Evolutionary conservation across 2,329 filamentous ascomycete species (phyloP).

Genomic region (Passalora sequoiae): DNA sequence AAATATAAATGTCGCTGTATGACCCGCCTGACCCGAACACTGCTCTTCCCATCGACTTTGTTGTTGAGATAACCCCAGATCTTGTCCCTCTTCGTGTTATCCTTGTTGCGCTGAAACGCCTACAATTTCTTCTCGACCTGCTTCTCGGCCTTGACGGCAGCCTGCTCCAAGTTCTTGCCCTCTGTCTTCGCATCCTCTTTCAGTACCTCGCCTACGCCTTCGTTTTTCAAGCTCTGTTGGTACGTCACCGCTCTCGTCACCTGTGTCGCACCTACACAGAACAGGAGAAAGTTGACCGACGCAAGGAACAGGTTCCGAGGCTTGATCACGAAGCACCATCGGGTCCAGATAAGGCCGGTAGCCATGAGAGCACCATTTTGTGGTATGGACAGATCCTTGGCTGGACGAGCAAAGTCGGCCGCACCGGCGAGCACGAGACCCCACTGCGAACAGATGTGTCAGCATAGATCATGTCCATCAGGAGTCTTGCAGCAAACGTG

Average conservation of each 20-base stretch:
- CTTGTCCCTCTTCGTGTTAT: no score
- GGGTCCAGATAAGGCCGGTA: slow-evolving; percentile 94
- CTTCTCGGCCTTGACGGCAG: slow-evolving; percentile 36
- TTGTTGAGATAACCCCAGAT: no score
- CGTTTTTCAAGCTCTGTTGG: slow-evolving; percentile 56
- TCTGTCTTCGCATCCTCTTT: slow-evolving; percentile 34
- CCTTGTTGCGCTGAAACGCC: no score
- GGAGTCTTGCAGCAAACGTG: neutral
- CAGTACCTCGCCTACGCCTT: slow-evolving; percentile 41
- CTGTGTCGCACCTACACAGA: slow-evolving; percentile 78
- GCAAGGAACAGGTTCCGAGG: slow-evolving; percentile 89
- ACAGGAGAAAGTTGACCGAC: slow-evolving; percentile 97
- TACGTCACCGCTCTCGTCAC: slow-evolving; percentile 68
- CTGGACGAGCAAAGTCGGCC: slow-evolving; percentile 84
- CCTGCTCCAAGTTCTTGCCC: slow-evolving; percentile 31
- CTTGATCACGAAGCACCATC: slow-evolving; percentile 97
- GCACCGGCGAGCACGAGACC: slow-evolving; percentile 85
- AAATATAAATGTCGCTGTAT: no score
- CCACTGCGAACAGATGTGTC: slow-evolving; percentile 56
- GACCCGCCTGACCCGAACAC: no score
- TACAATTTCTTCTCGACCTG: slow-evolving; percentile 25
- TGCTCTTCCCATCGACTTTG: no score
- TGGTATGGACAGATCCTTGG: slow-evolving; percentile 84
- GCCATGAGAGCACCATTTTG: slow-evolving; percentile 87
- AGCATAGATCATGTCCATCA: slow-evolving; percentile 1